Percentiles rank a stretch among this genome's conserved stretches.
Evolutionary conservation across 345 rosid species (phyloP).

Genomic region (Barbarea vulgaris): DNA sequence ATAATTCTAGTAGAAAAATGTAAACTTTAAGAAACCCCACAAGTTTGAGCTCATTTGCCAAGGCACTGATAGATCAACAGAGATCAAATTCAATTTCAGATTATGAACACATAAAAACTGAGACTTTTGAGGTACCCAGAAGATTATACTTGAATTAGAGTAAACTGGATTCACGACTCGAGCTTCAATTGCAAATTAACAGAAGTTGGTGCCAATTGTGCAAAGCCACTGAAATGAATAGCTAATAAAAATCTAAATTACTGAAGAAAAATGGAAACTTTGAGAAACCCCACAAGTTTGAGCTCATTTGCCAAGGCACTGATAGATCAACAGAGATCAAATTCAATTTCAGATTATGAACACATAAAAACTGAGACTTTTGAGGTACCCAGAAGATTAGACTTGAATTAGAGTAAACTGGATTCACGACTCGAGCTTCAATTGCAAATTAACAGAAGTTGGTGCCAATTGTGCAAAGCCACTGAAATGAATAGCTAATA

Average conservation of each 20-base stretch:
- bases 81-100: conserved; percentile 1
- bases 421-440: background rate
- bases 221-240: background rate
- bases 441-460: background rate
- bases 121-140: conserved; percentile 5
- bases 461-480: background rate
- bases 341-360: background rate
- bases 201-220: background rate
- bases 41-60: background rate
- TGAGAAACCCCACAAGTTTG: background rate
- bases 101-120: background rate
- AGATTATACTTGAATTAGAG: background rate
- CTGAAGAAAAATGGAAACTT: background rate
- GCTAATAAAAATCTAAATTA: background rate
- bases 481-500: background rate
- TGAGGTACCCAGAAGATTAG: background rate
- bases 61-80: background rate
- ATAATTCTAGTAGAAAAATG: background rate
- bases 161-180: background rate
- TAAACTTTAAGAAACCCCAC: conserved; percentile 19
- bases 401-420: background rate
- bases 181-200: background rate
- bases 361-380: background rate
- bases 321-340: background rate
- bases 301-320: background rate